phyloP scores from a whole-genome alignment of 139 green algal species.

The Penium margaritaceum region DNA sequence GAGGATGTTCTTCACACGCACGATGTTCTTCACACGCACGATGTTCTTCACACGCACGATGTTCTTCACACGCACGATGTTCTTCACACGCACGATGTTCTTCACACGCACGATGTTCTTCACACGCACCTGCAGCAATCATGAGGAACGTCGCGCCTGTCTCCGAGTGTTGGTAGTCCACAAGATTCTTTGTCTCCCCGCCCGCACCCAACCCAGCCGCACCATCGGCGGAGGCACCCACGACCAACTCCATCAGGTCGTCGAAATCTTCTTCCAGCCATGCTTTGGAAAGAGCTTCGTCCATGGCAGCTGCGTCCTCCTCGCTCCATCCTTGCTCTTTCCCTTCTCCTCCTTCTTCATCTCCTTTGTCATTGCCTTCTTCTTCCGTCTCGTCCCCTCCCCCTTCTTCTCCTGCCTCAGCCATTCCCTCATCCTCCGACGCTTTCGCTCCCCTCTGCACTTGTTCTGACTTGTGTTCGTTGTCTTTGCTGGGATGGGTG shows the following conservation, averaged over 20 bases:
- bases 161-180: conserved; percentile 38
- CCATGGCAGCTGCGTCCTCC: conserved; percentile 31
- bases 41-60: not conserved
- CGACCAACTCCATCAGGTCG: conserved; percentile 25
- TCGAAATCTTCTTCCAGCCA: conserved; percentile 35
- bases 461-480: not conserved
- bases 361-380: not conserved
- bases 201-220: not conserved
- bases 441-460: not conserved
- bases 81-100: too few relatives aligned
- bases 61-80: not conserved
- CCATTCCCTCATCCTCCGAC: not conserved
- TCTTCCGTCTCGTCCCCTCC: not conserved
- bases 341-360: not conserved
- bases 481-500: not conserved
- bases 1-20: too few relatives aligned
- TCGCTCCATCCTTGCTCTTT: not conserved
- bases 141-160: conserved; percentile 71
- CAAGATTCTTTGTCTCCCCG: not conserved
- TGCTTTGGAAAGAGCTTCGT: conserved; percentile 16
- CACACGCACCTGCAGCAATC: conserved; percentile 54
- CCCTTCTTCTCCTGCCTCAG: not conserved
- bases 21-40: too few relatives aligned
- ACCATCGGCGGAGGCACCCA: not conserved
- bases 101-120: too few relatives aligned